Percentiles rank a stretch among this genome's conserved stretches.
These are phyloP conservation scores for Cicer pinnatifidum DNA, from an alignment of 306 rosid genomes.

Conservation along the genomic window DNA sequence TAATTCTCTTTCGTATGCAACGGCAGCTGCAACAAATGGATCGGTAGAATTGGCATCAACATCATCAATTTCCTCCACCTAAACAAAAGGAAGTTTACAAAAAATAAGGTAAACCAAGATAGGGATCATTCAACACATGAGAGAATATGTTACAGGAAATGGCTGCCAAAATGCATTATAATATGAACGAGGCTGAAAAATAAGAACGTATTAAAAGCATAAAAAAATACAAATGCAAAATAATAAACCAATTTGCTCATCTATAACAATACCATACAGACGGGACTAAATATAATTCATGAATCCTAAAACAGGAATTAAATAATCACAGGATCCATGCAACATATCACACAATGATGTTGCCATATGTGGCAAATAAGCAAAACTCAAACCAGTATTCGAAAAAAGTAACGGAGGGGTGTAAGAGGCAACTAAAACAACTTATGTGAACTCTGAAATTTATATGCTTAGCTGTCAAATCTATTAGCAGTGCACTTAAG, in stretches of 20 bases:
- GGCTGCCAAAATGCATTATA: constrained; percentile 29
- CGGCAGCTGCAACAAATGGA: constrained; percentile 95
- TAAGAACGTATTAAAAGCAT: constrained; percentile 26
- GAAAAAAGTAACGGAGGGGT: neutral
- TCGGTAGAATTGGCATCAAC: constrained; percentile 74
- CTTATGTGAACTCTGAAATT: neutral
- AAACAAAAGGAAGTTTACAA: constrained; percentile 34
- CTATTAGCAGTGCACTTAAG: neutral
- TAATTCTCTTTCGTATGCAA: constrained; percentile 80
- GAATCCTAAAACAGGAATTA: constrained; percentile 32
- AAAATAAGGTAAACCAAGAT: constrained; percentile 26
- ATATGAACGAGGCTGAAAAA: neutral
- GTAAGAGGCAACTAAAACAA: neutral
- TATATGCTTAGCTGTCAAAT: neutral
- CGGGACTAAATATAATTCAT: constrained; percentile 1
- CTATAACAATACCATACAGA: constrained; percentile 25
- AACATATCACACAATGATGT: neutral
- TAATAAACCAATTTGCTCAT: neutral
- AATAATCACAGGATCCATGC: constrained; percentile 1
- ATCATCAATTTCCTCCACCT: constrained; percentile 99
- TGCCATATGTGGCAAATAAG: neutral
- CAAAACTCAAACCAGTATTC: neutral
- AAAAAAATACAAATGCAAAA: constrained; percentile 26
- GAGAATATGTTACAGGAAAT: constrained; percentile 19
- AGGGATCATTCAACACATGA: constrained; percentile 24